These are phyloP conservation scores for Phialocephala sp. DNA, from an alignment of 2,329 filamentous ascomycete genomes.

Conservation along the genomic window DNA sequence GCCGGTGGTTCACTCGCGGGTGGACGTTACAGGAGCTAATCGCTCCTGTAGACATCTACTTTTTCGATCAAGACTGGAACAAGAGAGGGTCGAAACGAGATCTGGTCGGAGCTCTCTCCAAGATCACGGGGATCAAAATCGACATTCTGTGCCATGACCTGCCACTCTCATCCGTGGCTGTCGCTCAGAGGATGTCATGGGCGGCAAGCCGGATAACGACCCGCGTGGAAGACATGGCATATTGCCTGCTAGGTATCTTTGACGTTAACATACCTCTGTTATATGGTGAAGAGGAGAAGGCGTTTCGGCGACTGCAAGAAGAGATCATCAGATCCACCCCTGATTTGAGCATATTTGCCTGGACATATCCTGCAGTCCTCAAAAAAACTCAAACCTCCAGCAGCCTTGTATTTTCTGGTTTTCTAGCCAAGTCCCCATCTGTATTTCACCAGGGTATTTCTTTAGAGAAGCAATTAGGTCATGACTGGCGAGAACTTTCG, in stretches of 20 bases:
- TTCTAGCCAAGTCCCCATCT: constrained; percentile 9
- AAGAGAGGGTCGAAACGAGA: background rate
- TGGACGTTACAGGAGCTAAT: background rate
- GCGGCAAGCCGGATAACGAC: background rate
- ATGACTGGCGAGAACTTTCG: constrained; percentile 10
- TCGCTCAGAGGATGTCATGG: background rate
- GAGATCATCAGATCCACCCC: constrained; percentile 43
- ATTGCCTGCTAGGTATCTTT: constrained; percentile 45
- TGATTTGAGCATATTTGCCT: constrained; percentile 43
- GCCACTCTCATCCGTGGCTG: background rate
- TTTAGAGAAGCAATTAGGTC: background rate
- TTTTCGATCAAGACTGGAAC: background rate
- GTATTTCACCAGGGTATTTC: background rate
- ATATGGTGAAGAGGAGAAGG: constrained; percentile 46
- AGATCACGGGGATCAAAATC: background rate
- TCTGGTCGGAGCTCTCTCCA: background rate
- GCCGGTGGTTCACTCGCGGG: background rate
- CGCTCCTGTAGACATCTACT: background rate
- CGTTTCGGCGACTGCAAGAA: constrained; percentile 45
- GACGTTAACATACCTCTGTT: constrained; percentile 51
- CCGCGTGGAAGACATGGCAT: background rate
- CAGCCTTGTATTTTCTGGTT: constrained; percentile 2
- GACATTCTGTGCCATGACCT: background rate
- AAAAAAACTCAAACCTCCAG: too few species aligned
- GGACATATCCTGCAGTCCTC: constrained; percentile 27